Evolutionary conservation across 306 rosid species (phyloP).

Genomic region (Corylus americana): DNA sequence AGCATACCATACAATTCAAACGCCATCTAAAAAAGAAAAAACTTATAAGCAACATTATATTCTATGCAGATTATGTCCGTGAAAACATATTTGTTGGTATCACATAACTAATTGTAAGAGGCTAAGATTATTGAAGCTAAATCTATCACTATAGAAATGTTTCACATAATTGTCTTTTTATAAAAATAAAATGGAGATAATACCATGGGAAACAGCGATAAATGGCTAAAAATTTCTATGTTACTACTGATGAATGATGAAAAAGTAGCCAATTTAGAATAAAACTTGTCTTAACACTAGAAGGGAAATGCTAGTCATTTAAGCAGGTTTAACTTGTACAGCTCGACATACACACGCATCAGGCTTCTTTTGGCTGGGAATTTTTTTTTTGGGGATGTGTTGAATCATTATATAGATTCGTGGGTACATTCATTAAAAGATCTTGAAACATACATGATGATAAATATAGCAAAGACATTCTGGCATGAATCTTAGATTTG

Average conservation of each 20-base stretch:
- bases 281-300: not conserved
- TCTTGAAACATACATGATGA: slow-evolving; percentile 73
- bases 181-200: not conserved
- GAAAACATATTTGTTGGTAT: not conserved
- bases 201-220: not conserved
- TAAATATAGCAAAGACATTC: slow-evolving; percentile 98
- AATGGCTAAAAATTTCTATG: not conserved
- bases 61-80: not conserved
- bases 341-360: not conserved
- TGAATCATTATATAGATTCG: not conserved
- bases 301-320: not conserved
- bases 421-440: not conserved
- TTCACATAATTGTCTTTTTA: not conserved
- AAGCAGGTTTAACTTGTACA: not conserved
- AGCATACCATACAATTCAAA: slow-evolving; percentile 98
- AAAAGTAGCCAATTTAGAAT: not conserved
- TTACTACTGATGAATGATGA: not conserved
- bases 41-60: slow-evolving; percentile 23
- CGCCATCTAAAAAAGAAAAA: slow-evolving; percentile 74
- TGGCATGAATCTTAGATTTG: slow-evolving; percentile 97
- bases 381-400: not conserved
- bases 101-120: not conserved
- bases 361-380: not conserved
- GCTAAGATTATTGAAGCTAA: not conserved
- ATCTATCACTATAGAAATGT: not conserved